phyloP scores from a whole-genome alignment of 257 asterid species.

The Solanum ossicruentum region DNA sequence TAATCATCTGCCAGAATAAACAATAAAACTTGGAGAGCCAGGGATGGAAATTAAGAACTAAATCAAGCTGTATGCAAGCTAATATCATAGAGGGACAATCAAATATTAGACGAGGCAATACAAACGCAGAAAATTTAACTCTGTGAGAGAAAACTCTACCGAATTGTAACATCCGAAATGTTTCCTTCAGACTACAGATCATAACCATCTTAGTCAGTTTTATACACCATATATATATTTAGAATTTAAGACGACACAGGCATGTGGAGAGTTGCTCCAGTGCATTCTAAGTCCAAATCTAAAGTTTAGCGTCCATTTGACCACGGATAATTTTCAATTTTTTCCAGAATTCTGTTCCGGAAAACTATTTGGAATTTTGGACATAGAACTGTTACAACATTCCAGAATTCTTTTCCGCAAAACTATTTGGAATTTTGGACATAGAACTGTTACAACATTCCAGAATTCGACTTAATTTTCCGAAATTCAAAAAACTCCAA shows the following conservation, averaged over 20 bases:
- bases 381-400: neutral
- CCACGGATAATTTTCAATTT: neutral
- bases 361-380: neutral
- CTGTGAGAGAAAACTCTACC: neutral
- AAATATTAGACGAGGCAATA: neutral
- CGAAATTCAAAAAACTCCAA: neutral
- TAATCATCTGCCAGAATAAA: constrained; percentile 59
- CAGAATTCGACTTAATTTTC: neutral
- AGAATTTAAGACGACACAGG: neutral
- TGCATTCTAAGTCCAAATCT: neutral
- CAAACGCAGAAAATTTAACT: neutral
- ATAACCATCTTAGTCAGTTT: neutral
- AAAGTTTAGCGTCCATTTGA: neutral
- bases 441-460: neutral
- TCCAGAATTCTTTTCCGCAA: neutral
- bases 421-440: neutral
- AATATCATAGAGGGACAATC: neutral
- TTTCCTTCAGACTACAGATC: neutral
- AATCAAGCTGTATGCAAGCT: neutral
- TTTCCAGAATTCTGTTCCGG: neutral
- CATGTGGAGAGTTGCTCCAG: neutral
- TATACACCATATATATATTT: neutral
- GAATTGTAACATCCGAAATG: neutral
- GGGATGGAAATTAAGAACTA: neutral
- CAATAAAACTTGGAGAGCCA: neutral